Conservation (phyloP, 331 rosid species). For the Pyracantha coccinea region DNA sequence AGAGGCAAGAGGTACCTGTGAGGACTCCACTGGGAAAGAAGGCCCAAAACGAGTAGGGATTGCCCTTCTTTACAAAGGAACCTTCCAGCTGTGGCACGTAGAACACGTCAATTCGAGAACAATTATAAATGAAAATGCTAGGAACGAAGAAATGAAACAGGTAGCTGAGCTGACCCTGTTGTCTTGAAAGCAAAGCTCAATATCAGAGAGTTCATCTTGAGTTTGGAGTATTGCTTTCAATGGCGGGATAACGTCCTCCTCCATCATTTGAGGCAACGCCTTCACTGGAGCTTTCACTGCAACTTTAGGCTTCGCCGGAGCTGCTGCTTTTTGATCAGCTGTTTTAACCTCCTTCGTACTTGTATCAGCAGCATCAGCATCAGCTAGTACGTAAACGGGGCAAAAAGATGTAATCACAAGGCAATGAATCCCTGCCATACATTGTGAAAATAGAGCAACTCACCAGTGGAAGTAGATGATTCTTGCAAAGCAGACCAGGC, state of each 20-base stretch:
- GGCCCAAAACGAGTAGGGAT: slow-evolving; percentile 70
- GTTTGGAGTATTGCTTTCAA: slow-evolving; percentile 63
- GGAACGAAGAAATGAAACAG: not conserved
- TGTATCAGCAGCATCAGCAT: slow-evolving; percentile 6
- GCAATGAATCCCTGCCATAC: slow-evolving; percentile 7
- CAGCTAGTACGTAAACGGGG: slow-evolving; percentile 27
- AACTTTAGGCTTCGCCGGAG: slow-evolving; percentile 51
- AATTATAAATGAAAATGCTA: not conserved
- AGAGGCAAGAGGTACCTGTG: slow-evolving; percentile 36
- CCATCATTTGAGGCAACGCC: slow-evolving; percentile 84
- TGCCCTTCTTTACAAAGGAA: slow-evolving; percentile 58
- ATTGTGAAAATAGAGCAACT: slow-evolving; percentile 2
- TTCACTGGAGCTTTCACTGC: slow-evolving; percentile 66
- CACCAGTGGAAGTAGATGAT: slow-evolving; percentile 67
- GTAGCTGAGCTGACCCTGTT: slow-evolving; percentile 42
- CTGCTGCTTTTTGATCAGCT: slow-evolving; percentile 29
- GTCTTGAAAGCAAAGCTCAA: slow-evolving; percentile 59
- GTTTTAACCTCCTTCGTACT: slow-evolving; percentile 47
- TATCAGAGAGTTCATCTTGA: slow-evolving; percentile 57
- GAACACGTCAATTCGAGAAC: no score
- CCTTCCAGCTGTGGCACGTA: slow-evolving; percentile 64
- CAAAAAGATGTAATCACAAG: slow-evolving; percentile 8
- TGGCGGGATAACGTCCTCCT: slow-evolving; percentile 84
- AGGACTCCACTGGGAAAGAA: slow-evolving; percentile 74
- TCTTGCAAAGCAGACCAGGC: slow-evolving; percentile 83